Conservation (phyloP, 2,329 filamentous ascomycete genomes). For the Fusarium sarcochroum region DNA sequence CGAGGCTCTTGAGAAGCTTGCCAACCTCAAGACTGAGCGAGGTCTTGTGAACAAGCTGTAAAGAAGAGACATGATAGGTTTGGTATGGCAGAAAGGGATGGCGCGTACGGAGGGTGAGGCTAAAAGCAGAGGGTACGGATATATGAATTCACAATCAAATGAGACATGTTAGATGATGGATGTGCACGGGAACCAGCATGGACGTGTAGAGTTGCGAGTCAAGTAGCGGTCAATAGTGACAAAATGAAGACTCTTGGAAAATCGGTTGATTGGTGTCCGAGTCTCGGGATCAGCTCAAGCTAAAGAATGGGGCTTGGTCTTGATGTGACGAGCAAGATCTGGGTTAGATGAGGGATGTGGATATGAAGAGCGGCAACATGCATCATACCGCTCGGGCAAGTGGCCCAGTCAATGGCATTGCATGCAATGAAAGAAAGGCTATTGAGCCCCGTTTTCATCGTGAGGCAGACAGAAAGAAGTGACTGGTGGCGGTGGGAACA, state of each 20-base stretch:
- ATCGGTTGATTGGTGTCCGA: conserved; percentile 8
- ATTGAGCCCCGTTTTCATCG: not conserved
- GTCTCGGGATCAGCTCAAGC: conserved; percentile 13
- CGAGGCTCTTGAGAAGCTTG: conserved; percentile 69
- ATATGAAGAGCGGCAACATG: conserved; percentile 3
- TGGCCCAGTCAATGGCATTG: conserved; percentile 3
- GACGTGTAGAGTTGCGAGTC: conserved; percentile 23
- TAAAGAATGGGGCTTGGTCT: conserved; percentile 16
- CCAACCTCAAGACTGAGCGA: conserved; percentile 65
- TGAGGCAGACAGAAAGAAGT: too few species aligned
- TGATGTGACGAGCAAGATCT: conserved; percentile 17
- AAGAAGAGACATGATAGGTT: conserved; percentile 17
- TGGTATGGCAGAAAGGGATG: conserved; percentile 12
- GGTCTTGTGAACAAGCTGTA: conserved; percentile 55
- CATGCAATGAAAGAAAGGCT: conserved; percentile 1
- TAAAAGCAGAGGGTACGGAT: conserved; percentile 38
- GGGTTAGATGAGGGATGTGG: not conserved
- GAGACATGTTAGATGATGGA: conserved; percentile 37
- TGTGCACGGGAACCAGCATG: conserved; percentile 23
- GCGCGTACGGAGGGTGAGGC: conserved; percentile 27
- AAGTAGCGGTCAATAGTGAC: conserved; percentile 39
- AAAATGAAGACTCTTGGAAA: conserved; percentile 19
- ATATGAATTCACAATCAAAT: conserved; percentile 38
- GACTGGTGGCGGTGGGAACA: too few species aligned
- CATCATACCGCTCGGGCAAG: conserved; percentile 13